Conservation (phyloP, 1,284 basidiomycete genomes). For the Chondrostereum purpureum region DNA sequence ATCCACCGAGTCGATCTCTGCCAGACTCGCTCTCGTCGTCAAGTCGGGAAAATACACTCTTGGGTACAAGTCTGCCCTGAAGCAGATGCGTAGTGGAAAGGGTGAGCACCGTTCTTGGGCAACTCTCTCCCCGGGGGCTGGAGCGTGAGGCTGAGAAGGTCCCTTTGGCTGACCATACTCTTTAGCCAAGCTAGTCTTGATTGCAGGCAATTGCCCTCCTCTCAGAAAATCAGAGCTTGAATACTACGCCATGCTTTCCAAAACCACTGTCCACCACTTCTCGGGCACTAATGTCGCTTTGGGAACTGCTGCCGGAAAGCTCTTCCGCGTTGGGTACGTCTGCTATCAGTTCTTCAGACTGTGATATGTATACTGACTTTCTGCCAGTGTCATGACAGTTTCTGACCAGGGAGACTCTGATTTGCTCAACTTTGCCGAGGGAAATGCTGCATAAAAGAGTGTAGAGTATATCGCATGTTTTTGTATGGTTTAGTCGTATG, state of each 20-base stretch:
- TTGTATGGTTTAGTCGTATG: not conserved
- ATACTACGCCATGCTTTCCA: conserved; percentile 99
- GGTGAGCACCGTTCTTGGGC: conserved; percentile 57
- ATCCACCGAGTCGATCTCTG: conserved; percentile 91
- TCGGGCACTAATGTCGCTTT: conserved; percentile 96
- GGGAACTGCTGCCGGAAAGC: conserved; percentile 97
- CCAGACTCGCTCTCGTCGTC: conserved; percentile 94
- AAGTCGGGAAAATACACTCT: conserved; percentile 94
- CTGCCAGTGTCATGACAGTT: conserved; percentile 88
- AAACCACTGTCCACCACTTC: conserved; percentile 97
- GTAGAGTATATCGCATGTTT: too few relatives aligned
- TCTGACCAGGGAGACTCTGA: conserved; percentile 97
- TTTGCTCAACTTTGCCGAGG: conserved; percentile 75
- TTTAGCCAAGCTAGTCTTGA: conserved; percentile 95
- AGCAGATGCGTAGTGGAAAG: conserved; percentile 98
- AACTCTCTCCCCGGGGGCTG: conserved; percentile 63
- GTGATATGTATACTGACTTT: conserved; percentile 7
- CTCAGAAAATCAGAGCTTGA: conserved; percentile 99
- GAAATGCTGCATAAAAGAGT: conserved; percentile 28
- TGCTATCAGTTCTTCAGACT: conserved; percentile 2
- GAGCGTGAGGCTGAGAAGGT: conserved; percentile 97
- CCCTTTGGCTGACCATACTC: conserved; percentile 61
- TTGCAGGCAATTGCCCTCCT: conserved; percentile 98
- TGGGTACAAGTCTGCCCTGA: conserved; percentile 96
- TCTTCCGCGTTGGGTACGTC: conserved; percentile 95